Base-by-base conservation (phyloP, 2,329 filamentous ascomycete species). In the Didymella glomerata region DNA sequence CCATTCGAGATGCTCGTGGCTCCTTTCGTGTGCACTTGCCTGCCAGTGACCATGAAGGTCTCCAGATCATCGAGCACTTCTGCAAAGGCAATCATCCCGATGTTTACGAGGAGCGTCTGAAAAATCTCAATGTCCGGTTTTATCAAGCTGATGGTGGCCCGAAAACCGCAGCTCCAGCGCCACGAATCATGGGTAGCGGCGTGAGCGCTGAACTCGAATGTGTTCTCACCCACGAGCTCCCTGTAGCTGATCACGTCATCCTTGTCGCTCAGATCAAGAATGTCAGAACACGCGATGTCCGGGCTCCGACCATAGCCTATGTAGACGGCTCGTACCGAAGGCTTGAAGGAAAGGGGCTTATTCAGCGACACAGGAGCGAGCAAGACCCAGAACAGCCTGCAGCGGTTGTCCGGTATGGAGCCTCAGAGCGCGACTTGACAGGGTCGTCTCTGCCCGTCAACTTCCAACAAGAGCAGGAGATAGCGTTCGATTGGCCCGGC, bases 11-110 rank as follows among this genome's bases (percentile, higher is more conserved):
- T 3, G 70, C 75, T 4, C 68, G 76, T 0, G 68, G 70, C 10
- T 63, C 46, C 18, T 84, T 88, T 61, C 77, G 79, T 7, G 79
- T 86, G 0, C 82, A 86, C 65, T 72, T 87, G n/a, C 77, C 86
- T 2, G 57, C 61, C 4, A 69, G 72, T 24, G 62, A 68, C 2
- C 27, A 56, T 3, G 40, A 58, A 27, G 77, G 76, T 5, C 76
- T 75, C 9, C 59, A 47, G 6, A 56, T 76, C 4, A 71, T 71
- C 2, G 67, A 74, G 32, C 52, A 61, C 9, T 77, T 78, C 54
- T 69, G 70, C 24, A 61, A 53, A 4, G 69, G 74, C 7, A 75
- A 77, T 53, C 63, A 66, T 32, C 28, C 59, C 6, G 59, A 66
- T 16, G 62, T 69, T 1, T 72, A 75, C 41, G 24, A 24, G 6